These are phyloP conservation scores for Strigomonas culicis DNA, from an alignment of 208 protist species.

Conservation along the genomic window DNA sequence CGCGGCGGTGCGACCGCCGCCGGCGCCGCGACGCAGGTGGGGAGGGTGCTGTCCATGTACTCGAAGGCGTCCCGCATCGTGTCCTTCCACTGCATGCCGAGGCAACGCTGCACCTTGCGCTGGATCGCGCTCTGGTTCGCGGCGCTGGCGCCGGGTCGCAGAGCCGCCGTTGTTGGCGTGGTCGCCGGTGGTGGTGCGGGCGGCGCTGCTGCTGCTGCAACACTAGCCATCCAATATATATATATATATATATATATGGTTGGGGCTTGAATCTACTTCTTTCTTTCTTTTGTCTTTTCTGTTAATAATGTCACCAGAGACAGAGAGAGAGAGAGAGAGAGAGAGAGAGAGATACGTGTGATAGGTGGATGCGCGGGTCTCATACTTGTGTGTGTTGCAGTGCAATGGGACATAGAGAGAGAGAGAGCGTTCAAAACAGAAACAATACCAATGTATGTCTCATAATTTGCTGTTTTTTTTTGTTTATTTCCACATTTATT, in stretches of 20 bases:
- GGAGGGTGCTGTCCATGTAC: not conserved
- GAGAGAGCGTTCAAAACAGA: not conserved
- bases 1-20: not conserved
- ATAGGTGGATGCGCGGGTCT: not conserved
- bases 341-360: not conserved
- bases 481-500: not conserved
- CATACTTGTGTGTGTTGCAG: not conserved
- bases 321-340: conserved; percentile 3
- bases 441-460: not conserved
- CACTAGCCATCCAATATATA: not conserved
- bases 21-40: not conserved
- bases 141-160: too few relatives aligned
- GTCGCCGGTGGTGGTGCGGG: too few relatives aligned
- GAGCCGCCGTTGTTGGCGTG: too few relatives aligned
- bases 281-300: not conserved
- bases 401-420: not conserved
- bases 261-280: not conserved
- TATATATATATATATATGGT: not conserved
- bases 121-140: too few relatives aligned
- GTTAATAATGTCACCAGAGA: not conserved
- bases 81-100: not conserved
- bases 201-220: too few relatives aligned
- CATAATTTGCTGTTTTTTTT: conserved; percentile 1
- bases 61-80: not conserved
- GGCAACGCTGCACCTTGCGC: too few relatives aligned